Percentiles rank a stretch among this genome's conserved stretches.
phyloP scores from a whole-genome alignment of 805 yeast species.

The Clavispora asparagi region DNA sequence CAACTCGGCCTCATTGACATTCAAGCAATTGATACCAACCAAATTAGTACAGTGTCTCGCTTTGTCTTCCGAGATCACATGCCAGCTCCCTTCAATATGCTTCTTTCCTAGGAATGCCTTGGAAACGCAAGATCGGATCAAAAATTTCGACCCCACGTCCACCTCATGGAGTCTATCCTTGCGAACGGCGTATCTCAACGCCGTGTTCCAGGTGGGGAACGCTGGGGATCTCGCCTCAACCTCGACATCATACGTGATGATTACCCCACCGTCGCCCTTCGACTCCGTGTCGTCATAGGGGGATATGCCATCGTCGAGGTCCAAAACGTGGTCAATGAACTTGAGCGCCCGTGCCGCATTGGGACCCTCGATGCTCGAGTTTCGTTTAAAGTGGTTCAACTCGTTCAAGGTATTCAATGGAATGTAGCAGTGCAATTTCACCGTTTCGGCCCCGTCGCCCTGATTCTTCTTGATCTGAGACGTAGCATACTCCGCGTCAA shows the following conservation, averaged over 20 bases:
- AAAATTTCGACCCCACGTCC: constrained; percentile 16
- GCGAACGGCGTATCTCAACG: constrained; percentile 25
- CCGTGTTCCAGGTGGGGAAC: constrained; percentile 48
- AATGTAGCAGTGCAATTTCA: constrained; percentile 38
- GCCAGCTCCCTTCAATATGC: constrained; percentile 40
- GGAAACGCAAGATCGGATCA: constrained; percentile 55
- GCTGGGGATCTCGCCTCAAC: constrained; percentile 39
- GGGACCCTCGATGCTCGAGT: constrained; percentile 50
- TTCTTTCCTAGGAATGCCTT: constrained; percentile 43
- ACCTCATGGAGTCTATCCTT: not conserved
- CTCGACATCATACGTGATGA: constrained; percentile 17
- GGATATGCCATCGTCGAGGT: constrained; percentile 7
- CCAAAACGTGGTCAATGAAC: constrained; percentile 48
- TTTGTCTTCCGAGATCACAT: constrained; percentile 57
- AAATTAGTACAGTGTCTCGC: constrained; percentile 51
- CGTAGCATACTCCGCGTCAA: constrained; percentile 30
- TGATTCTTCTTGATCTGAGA: constrained; percentile 14
- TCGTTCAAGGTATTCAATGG: constrained; percentile 42
- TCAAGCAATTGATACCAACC: constrained; percentile 48
- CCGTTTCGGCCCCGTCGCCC: constrained; percentile 13
- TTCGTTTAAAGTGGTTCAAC: constrained; percentile 28
- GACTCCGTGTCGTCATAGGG: not conserved
- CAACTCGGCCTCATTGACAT: constrained; percentile 48
- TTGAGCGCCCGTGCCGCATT: constrained; percentile 62
- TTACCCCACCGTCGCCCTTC: not conserved